Evolutionary conservation across 768 basidiomycete genomes (phyloP).

Genomic region (Lactarius hatsudake): DNA sequence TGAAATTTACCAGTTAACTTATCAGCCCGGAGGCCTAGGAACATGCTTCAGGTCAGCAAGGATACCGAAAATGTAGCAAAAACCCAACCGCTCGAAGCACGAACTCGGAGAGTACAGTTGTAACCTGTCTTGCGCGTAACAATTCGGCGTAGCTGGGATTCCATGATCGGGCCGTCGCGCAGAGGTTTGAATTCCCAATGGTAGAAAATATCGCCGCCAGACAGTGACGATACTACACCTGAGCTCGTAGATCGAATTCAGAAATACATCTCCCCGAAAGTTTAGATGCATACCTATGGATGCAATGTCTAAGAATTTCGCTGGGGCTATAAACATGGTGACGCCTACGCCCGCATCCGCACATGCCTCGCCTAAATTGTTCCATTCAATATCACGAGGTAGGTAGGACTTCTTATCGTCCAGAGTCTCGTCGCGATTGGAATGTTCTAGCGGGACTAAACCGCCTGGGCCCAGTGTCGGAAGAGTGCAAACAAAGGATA

Average conservation of each 20-base stretch:
- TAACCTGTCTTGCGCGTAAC: slow-evolving; percentile 70
- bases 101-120: slow-evolving; percentile 75
- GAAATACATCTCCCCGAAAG: not conserved
- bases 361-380: slow-evolving; percentile 80
- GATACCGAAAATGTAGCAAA: slow-evolving; percentile 13
- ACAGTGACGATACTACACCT: slow-evolving; percentile 66
- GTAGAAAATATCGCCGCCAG: slow-evolving; percentile 90
- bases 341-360: slow-evolving; percentile 89
- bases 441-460: slow-evolving; percentile 59
- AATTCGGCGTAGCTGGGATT: slow-evolving; percentile 74
- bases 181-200: slow-evolving; percentile 82
- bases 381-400: slow-evolving; percentile 79
- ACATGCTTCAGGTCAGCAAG: slow-evolving; percentile 4
- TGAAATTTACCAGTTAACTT: slow-evolving; percentile 74
- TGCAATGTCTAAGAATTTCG: slow-evolving; percentile 78
- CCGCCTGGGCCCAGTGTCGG: slow-evolving; percentile 74
- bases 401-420: slow-evolving; percentile 81
- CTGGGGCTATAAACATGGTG: slow-evolving; percentile 82
- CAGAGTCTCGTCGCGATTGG: slow-evolving; percentile 72
- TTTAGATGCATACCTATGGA: slow-evolving; percentile 60
- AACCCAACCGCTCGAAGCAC: slow-evolving; percentile 74
- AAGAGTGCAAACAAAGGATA: slow-evolving; percentile 66
- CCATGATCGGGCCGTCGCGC: slow-evolving; percentile 61
- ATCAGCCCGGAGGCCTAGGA: slow-evolving; percentile 57
- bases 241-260: not conserved